phyloP scores from a whole-genome alignment of 345 rosid species.

The Dipteronia sinensis region DNA sequence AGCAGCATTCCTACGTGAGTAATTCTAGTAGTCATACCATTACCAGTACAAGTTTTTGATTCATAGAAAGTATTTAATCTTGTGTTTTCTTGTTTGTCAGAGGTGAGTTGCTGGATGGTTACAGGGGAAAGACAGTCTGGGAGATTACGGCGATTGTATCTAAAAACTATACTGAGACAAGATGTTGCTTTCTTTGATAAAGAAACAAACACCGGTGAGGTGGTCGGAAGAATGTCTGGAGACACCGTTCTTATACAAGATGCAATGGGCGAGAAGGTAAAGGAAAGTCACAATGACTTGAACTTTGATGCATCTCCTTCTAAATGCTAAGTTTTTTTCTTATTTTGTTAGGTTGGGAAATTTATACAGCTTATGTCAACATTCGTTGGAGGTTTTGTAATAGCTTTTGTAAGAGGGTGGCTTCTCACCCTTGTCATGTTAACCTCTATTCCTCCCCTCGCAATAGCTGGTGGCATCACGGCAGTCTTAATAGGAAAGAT shows the following conservation, averaged over 20 bases:
- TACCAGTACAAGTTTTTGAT: not conserved
- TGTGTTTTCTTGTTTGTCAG: conserved; percentile 41
- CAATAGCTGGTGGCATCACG: conserved; percentile 57
- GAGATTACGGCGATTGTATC: conserved; percentile 65
- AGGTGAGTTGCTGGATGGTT: conserved; percentile 87
- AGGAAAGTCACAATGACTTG: not conserved
- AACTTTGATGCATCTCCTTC: not conserved
- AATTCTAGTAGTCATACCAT: not conserved
- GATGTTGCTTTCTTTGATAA: conserved; percentile 78
- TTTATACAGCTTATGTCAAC: conserved; percentile 70
- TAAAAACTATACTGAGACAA: conserved; percentile 79
- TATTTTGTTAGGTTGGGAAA: conserved; percentile 72
- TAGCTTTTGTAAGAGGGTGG: conserved; percentile 86
- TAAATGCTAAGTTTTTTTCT: not conserved
- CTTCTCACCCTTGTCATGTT: conserved; percentile 80
- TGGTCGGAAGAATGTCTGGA: conserved; percentile 94
- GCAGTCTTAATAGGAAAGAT: conserved; percentile 56
- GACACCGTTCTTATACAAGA: conserved; percentile 93
- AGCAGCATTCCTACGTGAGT: conserved; percentile 81
- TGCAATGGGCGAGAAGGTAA: conserved; percentile 96
- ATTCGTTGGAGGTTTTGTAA: conserved; percentile 73
- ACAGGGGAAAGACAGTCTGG: conserved; percentile 90
- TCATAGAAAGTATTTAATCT: not conserved
- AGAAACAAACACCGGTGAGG: conserved; percentile 88
- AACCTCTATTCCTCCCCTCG: conserved; percentile 67